Base-by-base conservation (phyloP, 768 basidiomycete species). In the Gloeopeniophorella convolvens region DNA sequence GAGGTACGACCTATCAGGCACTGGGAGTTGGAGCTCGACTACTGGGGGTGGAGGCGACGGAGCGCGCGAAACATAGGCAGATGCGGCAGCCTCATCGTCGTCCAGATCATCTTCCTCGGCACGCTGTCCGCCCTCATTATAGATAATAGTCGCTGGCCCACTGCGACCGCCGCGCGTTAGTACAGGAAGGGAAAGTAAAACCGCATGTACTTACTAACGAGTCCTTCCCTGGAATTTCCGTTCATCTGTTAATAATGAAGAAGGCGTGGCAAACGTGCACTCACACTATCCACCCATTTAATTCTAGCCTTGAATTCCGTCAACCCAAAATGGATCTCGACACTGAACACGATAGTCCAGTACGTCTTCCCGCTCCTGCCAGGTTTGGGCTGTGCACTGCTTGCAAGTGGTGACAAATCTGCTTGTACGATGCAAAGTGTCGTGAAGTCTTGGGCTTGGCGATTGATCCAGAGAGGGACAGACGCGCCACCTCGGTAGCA, bases 291-390 rank as follows among this genome's bases (percentile, higher is more conserved):
- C 42, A 80, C 74, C 86, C 85, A 89, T 64, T 87, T 89, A 45
- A 89, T 88, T 48, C 85, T 75, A 6, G 86, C 85, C 62, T 72
- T 83, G 69, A 89, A 89, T 64, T 89, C 86, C 0, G 86, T 89
- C 54, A 89, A 61, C 27, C 86, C 85, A 51, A 89, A 89, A 60
- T 87, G 85, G 47, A 89, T 87, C 62, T 88, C 86, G 26, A 89
- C 81, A 26, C 82, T 84, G 65, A 89, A 89, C 15, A 89, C 81
- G 51, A 89, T 87, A 12, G 82, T 88, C 85, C 85, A 89, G 56
- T 87, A 89, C 10, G 74, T 80, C 68, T 80, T 85, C 43, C 83
- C 81, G 39, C 73, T 76, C 57, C 66, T 77, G 1, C 84, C 80
- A 5, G 67, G 63, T 61, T 86, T 88, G 1, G 86, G 68, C 57